Base-by-base conservation (phyloP, 768 basidiomycete genomes). In the Rhodotorula babjevae region DNA sequence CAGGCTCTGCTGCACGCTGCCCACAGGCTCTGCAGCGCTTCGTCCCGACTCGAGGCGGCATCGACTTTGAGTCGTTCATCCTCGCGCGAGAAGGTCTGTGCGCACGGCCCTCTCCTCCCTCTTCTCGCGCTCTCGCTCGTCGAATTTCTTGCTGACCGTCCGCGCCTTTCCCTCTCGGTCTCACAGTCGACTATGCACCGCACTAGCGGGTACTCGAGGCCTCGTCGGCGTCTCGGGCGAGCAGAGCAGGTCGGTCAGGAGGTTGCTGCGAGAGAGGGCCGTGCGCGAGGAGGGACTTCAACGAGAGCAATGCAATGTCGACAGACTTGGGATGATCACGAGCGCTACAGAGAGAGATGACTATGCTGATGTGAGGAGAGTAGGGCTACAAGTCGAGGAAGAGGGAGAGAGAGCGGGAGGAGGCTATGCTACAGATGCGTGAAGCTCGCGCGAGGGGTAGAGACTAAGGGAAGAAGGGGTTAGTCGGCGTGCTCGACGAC, bases 381-480 rank as follows among this genome's bases (percentile, higher is more conserved):
- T 23, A 3, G 5, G 36, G 36, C 36, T 36, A 49, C 47, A 49
- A 49, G 18, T 7, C 12, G 44, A 15, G 44, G 44, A 46, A 46
- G 33, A 21, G 21, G 33, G n/a, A 14, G 27, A 25, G 50, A 63
- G 21, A 29, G 12, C 0, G 10, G 10, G 14, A 16, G 2, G n/a
- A 15, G n/a, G 31, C 53, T 29, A 31, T 27, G 29, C 16, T 58
- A 9, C 6, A 36, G 33, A 9, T 4, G 10, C 8, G 31, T 8
- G 56, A 10, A 58, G 31, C 31, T 56, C 33, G 57, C 57, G 36
- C 47, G 44, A 62, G 25, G 9, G 25, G 12, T 11, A 25, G 36
- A n/a, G 53, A 52, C 36, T 14, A 5, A 16, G 49, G 58, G 19
- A 69, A 69, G 68, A 69, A 69, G 14, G 68, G 68, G 52, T 69